Base-by-base conservation (phyloP, 176 grass and related monocot genomes). In the Coix lacrymajobi region DNA sequence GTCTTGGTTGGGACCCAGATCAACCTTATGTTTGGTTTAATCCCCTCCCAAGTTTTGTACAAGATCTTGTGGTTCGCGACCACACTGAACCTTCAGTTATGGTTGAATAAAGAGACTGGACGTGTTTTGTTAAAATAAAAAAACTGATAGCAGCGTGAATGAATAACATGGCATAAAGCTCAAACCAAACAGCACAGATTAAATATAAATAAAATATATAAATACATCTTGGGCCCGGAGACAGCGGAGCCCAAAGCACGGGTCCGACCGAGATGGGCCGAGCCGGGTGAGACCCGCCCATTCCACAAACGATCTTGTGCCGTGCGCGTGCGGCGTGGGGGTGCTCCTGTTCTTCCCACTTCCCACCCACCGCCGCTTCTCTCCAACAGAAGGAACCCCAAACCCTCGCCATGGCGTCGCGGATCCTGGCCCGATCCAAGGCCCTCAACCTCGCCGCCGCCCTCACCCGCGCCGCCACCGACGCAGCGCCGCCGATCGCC, bases 381-480 rank as follows among this genome's bases (percentile, higher is more conserved):
- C 75, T 32, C 71, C 25, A 15, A 43, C 15, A 28, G 10, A 40
- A 26, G 13, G 39, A 43, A 28, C 24, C 69, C 28, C 44, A 13
- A 15, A 11, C 46, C 37, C 32, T 69, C 17, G 66, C 54, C 87
- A 90, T 90, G 84, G 88, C 80, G 68, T 87, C 84, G 40, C 84
- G 75, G 20, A 51, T 87, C 80, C 60, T 90, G 30, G 10, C 79
- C 48, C 79, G 88, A 87, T 90, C 75, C 68, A 90, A 52, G 71
- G 17, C 39, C 80, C 75, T 83, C 7, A 62, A 49, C 9, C 61
- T 75, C 73, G 68, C 49, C 6, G 61, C 65, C 57, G 39, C 49
- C 61, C 75, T 87, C 75, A 52, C 84, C 88, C 75, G 68, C 48
- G 32, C 61, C 4, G 68, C 40, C 7, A 73, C 88, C 16, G 43